Evolutionary conservation across 768 basidiomycete genomes (phyloP), one percentile per base, ranked within the genome.

Genomic region (Scleroderma bovista): DNA sequence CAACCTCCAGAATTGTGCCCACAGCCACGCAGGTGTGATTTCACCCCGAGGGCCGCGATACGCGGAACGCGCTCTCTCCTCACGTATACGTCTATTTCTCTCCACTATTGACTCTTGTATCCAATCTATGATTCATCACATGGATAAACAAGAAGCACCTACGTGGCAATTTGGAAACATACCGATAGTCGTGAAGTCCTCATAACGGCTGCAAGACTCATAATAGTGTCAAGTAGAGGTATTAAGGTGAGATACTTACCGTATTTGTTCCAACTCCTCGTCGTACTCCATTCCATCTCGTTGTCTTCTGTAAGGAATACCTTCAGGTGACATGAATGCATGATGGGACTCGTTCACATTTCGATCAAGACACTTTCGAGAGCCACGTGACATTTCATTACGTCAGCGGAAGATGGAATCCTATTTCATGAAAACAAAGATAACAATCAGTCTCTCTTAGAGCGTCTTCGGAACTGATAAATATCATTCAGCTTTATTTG

Each of bases 171-270:
- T 40, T 43, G 54, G 47, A 23, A 44, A 67, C 75, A 57, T 62
- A 91, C 93, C 93, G 70, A 96, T 93, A 6, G 93, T 95, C 39
- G 85, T 86, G 64, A 96, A 96, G 71, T 96, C 93, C 67, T 94
- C 88, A 72, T 94, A 95, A 52, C 88, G 89, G 56, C 93, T 93
- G 56, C 36, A 19, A 46, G 54, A 32, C 41, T 40, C 49, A 34
- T 63, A 20, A 68, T 57, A 50, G 53, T 23, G 40, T 31, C 24
- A 47, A 17, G 16, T 3, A 23, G 17, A 34, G 32, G 23, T 40
- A 34, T 26, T n/a, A 49, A 33, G 19, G 26, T 39, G 38, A 46
- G 7, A 24, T 11, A 53, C 71, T 47, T 53, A 84, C 84, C 81
- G 74, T 50, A 85, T 84, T 57, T 79, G 73, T 60, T 83, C 84